Percentiles rank a stretch among this genome's conserved stretches.
phyloP scores from a whole-genome alignment of 2,329 filamentous ascomycete genomes.

The Apiospora saccharicola region DNA sequence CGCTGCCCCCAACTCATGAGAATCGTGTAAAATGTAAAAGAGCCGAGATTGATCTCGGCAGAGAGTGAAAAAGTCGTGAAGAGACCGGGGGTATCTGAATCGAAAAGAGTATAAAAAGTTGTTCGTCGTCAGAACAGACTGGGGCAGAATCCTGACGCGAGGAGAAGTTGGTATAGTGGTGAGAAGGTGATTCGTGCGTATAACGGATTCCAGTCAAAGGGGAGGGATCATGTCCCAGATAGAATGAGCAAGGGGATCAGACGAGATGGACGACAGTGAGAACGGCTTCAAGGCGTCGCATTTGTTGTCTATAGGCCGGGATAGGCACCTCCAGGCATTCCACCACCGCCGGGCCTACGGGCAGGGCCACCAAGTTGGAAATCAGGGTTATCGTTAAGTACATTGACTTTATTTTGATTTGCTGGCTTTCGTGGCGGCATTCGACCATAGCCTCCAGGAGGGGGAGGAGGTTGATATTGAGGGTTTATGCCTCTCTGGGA shows the following conservation, averaged over 20 bases:
- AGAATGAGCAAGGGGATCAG: background rate
- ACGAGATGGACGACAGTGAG: too few species aligned
- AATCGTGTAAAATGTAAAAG: conserved; percentile 1
- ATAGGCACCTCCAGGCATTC: conserved; percentile 63
- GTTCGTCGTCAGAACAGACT: conserved; percentile 3
- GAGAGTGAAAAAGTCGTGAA: conserved; percentile 16
- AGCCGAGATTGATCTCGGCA: background rate
- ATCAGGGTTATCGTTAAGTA: conserved; percentile 84
- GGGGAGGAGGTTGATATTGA: conserved; percentile 57
- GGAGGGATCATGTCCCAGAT: background rate
- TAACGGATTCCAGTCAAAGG: background rate
- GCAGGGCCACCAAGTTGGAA: conserved; percentile 66
- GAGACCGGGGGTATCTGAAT: conserved; percentile 21
- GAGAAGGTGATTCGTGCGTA: background rate
- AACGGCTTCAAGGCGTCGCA: background rate
- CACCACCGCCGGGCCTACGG: conserved; percentile 46
- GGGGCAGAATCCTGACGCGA: conserved; percentile 3
- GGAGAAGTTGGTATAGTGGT: conserved; percentile 6
- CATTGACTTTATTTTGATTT: conserved; percentile 71
- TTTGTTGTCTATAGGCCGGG: conserved; percentile 43
- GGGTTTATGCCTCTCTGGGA: conserved; percentile 90
- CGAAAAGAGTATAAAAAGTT: conserved; percentile 2
- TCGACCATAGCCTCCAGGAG: conserved; percentile 52
- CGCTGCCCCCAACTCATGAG: conserved; percentile 8
- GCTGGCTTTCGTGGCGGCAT: conserved; percentile 54